Base-by-base conservation (phyloP, 306 rosid genomes). In the Cicer cuneatum region DNA sequence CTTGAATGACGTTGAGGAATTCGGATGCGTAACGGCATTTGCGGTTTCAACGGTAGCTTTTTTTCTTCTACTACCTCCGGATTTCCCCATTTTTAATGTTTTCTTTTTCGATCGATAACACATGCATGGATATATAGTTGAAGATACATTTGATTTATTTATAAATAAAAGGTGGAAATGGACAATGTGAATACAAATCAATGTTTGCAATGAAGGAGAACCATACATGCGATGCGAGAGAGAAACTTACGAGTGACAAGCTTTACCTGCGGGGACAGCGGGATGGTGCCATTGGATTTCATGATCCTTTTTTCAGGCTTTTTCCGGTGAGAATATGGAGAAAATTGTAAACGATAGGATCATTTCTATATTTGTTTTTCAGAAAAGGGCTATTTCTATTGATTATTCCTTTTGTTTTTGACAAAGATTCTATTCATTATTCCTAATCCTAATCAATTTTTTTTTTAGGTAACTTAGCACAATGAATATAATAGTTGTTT, bases 1-100 rank as follows among this genome's bases (percentile, higher is more conserved):
- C 5, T 38, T 61, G 7, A 10, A 39, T 61, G 67, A 8, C 2
- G 69, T 15, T 40, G 69, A 45, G 12, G 68, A 39, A 62, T 62
- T 9, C 0, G 47, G 33, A 38, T 62, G 47, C n/a, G 47, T 5
- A 46, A 8, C 51, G 51, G 51, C 15, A n/a, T 48, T 48, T 48
- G 48, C 48, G 13, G 48, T 13, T 12, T 11, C 29, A 0, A 6
- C 8, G 13, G 24, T 57, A 57, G 8, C 69, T 41, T 64, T 64
- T 40, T 15, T 64, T 5, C 69, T 64, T 64, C 51, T 64, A 16
- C 51, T 64, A 41, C 69, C 35, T 5, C 69, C 69, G 15, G 49
- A 40, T 64, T 16, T 64, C 10, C 69, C 19, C 69, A 64, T 64
- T 16, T 42, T 64, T 10, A 0, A 64, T 38, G 61, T 63, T 64